Base-by-base conservation (phyloP, 108 stramenopile species). In the Skeletonema tropicum region DNA sequence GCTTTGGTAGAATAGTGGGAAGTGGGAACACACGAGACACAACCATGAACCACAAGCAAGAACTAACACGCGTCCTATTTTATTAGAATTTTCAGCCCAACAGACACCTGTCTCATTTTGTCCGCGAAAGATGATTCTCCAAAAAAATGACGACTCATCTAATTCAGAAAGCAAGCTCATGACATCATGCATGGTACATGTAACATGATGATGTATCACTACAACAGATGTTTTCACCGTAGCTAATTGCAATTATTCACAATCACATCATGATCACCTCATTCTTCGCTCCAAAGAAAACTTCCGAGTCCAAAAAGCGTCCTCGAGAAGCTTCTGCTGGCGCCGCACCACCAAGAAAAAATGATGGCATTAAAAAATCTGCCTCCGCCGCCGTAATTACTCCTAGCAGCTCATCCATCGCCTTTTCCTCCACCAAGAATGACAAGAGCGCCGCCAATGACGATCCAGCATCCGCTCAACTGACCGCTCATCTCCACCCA, bases 231-330 rank as follows among this genome's bases (percentile, higher is more conserved):
- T 41, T 11, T 12, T 41, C 0, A 41, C 13, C 39, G 13, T 12
- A 41, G 12, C 39, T 12, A 14, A 41, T 13, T 11, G 10, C 35
- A 21, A 45, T 11, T 41, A 41, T 13, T 12, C 39, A n/a, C 15
- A n/a, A n/a, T 15, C 42, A 45, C 42, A n/a, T 12, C 68, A 89
- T 87, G 88, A 89, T 89, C 39, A 87, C 86, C 13, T 75, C 86
- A 23, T 89, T 86, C 83, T 89, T 89, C 75, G 82, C 85, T 62
- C 85, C 87, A 15, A 86, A 81, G 60, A 70, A 68, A 10, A 80
- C 64, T 55, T 55, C 52, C 5, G 52, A 15, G 59, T 42, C 70
- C 19, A 48, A 45, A 19, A 60, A 70, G 42, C 77, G 58, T 6
- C 26, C 45, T 25, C 32, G 69, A 30, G 33, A 48, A 13, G 73